Conservation (phyloP, 2,329 filamentous ascomycete species). For the Beauveria caledonica region DNA sequence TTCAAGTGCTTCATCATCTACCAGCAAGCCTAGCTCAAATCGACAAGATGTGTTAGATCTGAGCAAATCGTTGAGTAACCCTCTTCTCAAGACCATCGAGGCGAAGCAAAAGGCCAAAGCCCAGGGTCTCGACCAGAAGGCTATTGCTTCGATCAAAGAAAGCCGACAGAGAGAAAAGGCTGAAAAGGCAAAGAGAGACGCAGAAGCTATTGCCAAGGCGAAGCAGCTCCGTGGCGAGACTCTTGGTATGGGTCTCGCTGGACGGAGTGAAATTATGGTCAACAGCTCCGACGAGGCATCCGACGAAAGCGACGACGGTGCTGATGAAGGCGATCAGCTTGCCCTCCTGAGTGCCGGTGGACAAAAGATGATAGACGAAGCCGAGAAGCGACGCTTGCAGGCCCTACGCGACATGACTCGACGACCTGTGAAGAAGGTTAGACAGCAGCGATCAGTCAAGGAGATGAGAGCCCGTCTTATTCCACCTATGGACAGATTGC, state of each 20-base stretch:
- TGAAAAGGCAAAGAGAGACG: slow-evolving; percentile 64
- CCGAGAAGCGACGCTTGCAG: slow-evolving; percentile 35
- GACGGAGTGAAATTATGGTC: slow-evolving; percentile 85
- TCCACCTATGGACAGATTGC: slow-evolving; percentile 77
- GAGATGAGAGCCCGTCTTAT: slow-evolving; percentile 91
- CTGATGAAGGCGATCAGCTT: slow-evolving; percentile 41
- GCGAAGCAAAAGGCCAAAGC: slow-evolving; percentile 21
- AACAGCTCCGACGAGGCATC: slow-evolving; percentile 71
- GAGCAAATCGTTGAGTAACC: slow-evolving; percentile 38
- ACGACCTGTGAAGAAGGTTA: slow-evolving; percentile 75
- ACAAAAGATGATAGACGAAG: slow-evolving; percentile 42
- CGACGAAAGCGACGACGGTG: slow-evolving; percentile 59
- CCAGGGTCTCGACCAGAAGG: slow-evolving; percentile 26
- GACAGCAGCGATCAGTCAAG: slow-evolving; percentile 72
- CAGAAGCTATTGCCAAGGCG: slow-evolving; percentile 61
- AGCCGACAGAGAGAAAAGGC: slow-evolving; percentile 68
- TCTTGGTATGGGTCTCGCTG: slow-evolving; percentile 49
- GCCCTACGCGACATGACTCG: slow-evolving; percentile 48
- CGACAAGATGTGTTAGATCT: slow-evolving; percentile 41
- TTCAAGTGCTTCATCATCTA: slow-evolving; percentile 14
- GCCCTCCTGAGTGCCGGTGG: slow-evolving; percentile 40
- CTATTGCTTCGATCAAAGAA: slow-evolving; percentile 49
- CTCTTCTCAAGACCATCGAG: slow-evolving; percentile 38
- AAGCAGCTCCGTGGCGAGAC: slow-evolving; percentile 37
- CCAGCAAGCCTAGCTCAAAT: slow-evolving; percentile 26